Base-by-base conservation (phyloP, 257 asterid genomes). In the Vinca minor region DNA sequence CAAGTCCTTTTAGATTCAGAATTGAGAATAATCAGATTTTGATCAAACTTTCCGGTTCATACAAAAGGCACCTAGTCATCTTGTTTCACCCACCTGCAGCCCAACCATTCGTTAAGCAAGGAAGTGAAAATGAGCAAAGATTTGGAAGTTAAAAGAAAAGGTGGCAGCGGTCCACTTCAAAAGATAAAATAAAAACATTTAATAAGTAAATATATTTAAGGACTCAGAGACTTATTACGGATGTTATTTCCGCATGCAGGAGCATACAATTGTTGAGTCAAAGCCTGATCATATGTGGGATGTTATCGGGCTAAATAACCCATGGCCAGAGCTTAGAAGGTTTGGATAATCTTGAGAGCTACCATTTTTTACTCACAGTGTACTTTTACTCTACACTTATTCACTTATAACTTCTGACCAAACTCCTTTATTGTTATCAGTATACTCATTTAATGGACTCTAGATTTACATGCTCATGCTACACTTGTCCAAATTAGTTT, bases 251-350 rank as follows among this genome's bases (percentile, higher is more conserved):
- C 36, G 15, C 62, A 39, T 67, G 67, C 82, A 93, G 98, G 96
- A 93, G 83, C 98, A 93, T 78, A 77, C 96, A 38, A 97, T 93
- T 62, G 75, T 87, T 62, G 98, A 93, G 66, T 85, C 97, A 64
- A 93, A 93, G 82, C 98, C 98, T 18, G 98, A 93, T 65, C 96
- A 93, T 67, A 89, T 89, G 76, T 77, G 90, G 74, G 98, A 93
- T 57, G 96, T 87, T 70, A 89, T 93, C 58, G 90, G 97, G 68
- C 83, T 93, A 73, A 89, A 89, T 78, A 83, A 84, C 72, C 94
- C 98, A 4, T 93, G 98, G 98, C 88, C 91, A 23, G 90, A 93
- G 82, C 96, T 93, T 41, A 76, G 62, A 77, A 87, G 97, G 98
- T 93, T n/a, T n/a, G 68, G 34, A 61, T 29, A 58, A 56, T 72